Evolutionary conservation across 208 protist genomes (phyloP), one percentile per base, ranked within the genome.

Genomic region (Leishmania gerbilli): DNA sequence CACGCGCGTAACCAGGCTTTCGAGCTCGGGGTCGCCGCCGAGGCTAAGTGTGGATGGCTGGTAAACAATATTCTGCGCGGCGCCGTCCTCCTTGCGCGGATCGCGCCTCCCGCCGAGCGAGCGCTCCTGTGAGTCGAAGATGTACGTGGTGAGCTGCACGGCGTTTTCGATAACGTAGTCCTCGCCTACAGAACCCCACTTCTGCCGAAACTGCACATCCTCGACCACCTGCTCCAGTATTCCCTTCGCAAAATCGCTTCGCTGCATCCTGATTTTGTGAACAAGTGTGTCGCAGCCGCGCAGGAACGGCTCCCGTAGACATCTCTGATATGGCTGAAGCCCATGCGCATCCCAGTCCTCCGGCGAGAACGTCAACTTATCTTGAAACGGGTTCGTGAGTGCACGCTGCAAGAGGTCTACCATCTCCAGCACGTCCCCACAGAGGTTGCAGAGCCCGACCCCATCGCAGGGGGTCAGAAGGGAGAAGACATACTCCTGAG

Each of bases 201-300:
- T 78, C 45, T 79, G 58, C 40, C 71, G 80, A 37, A 87, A 81
- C 3, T 13, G 31, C 6, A 19, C 37, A 55, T 85, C 78, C 21
- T 76, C 64, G 0, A 83, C 42, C 15, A 88, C 79, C 15, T 85
- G 55, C 64, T 83, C 72, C 40, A 88, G 58, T 19, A 88, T 74
- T 51, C 80, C 9, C 42, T 83, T 85, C 17, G 84, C 77, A 24
- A 74, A 83, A 65, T 76, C 77, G 2, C 71, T 24, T 17, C 72
- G 72, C 67, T 83, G 80, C n/a, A 65, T 64, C 58, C 76, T 80
- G 37, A 85, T 51, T 49, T 88, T 88, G 40, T 80, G 62, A 45
- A 84, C 27, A 2, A 88, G 81, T 37, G 84, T 85, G 51, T 88
- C 85, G 65, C 85, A 88, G 37, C 85, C 85, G 5, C 82, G 81